Conservation (phyloP, 2,329 filamentous ascomycete species). For the Neonectria coccinea region DNA sequence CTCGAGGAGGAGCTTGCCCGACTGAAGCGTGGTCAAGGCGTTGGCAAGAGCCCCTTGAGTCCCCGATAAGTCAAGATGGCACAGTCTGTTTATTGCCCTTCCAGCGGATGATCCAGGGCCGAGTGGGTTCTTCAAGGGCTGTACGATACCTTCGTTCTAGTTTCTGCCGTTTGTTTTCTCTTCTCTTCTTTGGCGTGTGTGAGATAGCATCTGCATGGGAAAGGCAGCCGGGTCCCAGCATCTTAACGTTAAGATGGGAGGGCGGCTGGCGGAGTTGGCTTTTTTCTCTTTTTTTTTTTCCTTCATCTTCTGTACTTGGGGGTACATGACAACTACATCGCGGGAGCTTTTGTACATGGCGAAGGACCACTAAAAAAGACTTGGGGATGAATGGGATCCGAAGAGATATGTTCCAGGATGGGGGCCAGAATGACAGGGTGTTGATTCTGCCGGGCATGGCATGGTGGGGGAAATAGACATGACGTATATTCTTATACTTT, state of each 20-base stretch:
- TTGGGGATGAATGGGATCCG: background rate
- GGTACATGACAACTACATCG: slow-evolving; percentile 13
- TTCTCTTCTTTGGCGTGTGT: slow-evolving; percentile 26
- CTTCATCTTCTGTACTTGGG: slow-evolving; percentile 8
- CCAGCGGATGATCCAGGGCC: background rate
- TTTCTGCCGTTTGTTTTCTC: slow-evolving; percentile 1
- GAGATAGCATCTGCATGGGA: slow-evolving; percentile 24
- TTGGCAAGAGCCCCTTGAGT: slow-evolving; percentile 58
- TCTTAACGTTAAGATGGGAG: slow-evolving; percentile 19
- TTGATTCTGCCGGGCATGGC: slow-evolving; percentile 9
- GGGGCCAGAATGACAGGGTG: slow-evolving; percentile 4
- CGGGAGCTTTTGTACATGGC: slow-evolving; percentile 17
- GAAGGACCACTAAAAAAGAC: slow-evolving; percentile 12
- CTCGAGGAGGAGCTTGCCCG: slow-evolving; percentile 64
- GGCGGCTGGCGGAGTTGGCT: slow-evolving; percentile 11
- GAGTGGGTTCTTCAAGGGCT: slow-evolving; percentile 7
- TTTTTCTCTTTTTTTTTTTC: background rate
- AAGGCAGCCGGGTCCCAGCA: slow-evolving; percentile 12
- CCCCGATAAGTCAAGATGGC: slow-evolving; percentile 46
- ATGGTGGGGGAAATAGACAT: slow-evolving; percentile 9
- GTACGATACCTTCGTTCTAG: slow-evolving; percentile 34
- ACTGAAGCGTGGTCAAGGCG: slow-evolving; percentile 56
- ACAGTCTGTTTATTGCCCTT: background rate
- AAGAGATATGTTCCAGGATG: slow-evolving; percentile 10
- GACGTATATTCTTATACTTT: background rate